Evolutionary conservation across 345 rosid species (phyloP), one percentile per base, ranked within the genome.

Genomic region (Sapria himalayana): DNA sequence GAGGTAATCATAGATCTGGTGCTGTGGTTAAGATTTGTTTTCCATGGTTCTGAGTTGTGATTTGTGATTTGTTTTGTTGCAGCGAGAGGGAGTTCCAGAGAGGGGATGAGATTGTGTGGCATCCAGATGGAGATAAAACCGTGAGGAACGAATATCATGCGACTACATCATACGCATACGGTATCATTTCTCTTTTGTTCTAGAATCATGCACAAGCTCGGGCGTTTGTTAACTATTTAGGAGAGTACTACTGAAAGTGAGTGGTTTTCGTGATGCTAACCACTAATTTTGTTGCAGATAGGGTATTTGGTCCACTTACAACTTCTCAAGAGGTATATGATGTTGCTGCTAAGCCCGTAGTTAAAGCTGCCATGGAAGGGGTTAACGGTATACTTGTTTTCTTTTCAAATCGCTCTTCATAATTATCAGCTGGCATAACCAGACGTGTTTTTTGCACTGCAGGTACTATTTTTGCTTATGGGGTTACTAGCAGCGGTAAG

Each of bases 401-500:
- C 49, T 50, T 21, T 40, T 7, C 7, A 6, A n/a, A 25, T 33
- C 13, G 8, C 34, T n/a, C 11, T 1, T 9, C 9, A 1, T 5
- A 41, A 3, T 41, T 25, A n/a, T n/a, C n/a, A n/a, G n/a, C n/a
- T n/a, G n/a, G n/a, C n/a, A n/a, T n/a, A n/a, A n/a, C n/a, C n/a
- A 19, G 16, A 33, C n/a, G n/a, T 22, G 33, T 43, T n/a, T 17
- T 20, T 39, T 27, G 22, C 48, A 49, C 60, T 58, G 55, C 73
- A 91, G 99, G 99, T 39, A 91, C 99, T 17, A 96, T 91, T 38
- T 91, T 91, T 42, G 99, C 99, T 13, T 91, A 91, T 54, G 99
- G 99, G 57, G 99, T 91, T 53, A 91, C 99, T 15, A 91, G 99
- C 36, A 91, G 99, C 68, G 99, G 99, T 46, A 84, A 91, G 73